Base-by-base conservation (phyloP, 768 basidiomycete species). In the Lenzites betulinus region DNA sequence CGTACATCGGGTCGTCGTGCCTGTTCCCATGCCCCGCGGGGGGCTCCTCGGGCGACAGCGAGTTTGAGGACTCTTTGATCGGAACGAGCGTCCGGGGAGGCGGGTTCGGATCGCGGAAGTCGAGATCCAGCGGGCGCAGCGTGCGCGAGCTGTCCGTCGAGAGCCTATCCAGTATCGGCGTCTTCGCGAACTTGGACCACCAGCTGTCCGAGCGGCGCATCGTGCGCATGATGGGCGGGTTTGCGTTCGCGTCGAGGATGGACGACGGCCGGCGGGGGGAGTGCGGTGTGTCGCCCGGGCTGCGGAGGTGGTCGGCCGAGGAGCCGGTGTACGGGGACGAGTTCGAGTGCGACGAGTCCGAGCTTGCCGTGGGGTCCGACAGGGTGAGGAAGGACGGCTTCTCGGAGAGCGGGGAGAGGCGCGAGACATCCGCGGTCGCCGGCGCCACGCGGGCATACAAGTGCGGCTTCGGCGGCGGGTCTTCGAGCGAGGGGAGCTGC, bases 41-140 rank as follows among this genome's bases (percentile, higher is more conserved):
- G 26, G 59, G 55, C 15, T 66, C 60, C 11, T 53, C 53, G 43
- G 66, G 64, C 25, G 69, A 61, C 13, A 55, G 63, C 22, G 79
- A 78, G 42, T 77, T 73, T 16, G 73, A 63, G 47, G 78, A 78
- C 70, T 89, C 84, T 56, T 84, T 81, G 53, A 90, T 85, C 2
- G 83, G 74, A 46, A 78, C 75, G 5, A 93, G 78, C 78, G 78
- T 0, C 3, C 64, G 78, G n/a, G 92, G 92, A 3, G 84, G 83
- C 1, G 92, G 90, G 52, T 87, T 86, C 0, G 93, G 93, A 73
- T 95, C 93, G 22, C 90, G 83, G 68, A 94, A 83, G 22, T 91
- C 87, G 67, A 94, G 83, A 20, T 91, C 87, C 12, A 69, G 66
- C 69, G 56, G 73, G 12, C 62, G 55, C 22, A 50, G 44, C 35